These are phyloP conservation scores for Xylariomycetidae sp. DNA, from an alignment of 2,329 filamentous ascomycete species.

Conservation along the genomic window DNA sequence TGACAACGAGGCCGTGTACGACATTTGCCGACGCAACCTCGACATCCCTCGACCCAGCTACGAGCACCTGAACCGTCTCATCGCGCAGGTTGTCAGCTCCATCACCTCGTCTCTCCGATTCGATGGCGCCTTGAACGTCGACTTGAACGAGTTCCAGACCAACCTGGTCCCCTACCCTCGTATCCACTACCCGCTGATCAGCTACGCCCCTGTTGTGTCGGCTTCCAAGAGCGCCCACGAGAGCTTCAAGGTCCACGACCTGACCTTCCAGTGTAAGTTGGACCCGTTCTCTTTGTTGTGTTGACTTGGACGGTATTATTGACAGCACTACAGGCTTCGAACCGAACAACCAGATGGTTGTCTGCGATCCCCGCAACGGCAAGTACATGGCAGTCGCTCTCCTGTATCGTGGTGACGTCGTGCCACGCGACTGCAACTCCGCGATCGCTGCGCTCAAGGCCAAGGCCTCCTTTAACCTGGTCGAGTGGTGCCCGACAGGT, in stretches of 20 bases:
- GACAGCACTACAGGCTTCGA: slow-evolving; percentile 57
- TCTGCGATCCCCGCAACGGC: slow-evolving; percentile 66
- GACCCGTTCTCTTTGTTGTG: background rate
- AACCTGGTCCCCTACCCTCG: slow-evolving; percentile 69
- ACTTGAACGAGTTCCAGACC: slow-evolving; percentile 73
- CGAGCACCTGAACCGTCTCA: slow-evolving; percentile 67
- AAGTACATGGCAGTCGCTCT: slow-evolving; percentile 73
- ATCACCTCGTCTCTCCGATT: slow-evolving; percentile 69
- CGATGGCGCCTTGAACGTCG: slow-evolving; percentile 66
- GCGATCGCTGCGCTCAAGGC: slow-evolving; percentile 63
- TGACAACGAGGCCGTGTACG: slow-evolving; percentile 70
- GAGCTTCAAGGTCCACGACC: slow-evolving; percentile 78
- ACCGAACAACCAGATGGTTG: slow-evolving; percentile 75
- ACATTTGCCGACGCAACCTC: slow-evolving; percentile 67
- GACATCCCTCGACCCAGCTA: slow-evolving; percentile 64
- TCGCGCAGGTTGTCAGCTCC: slow-evolving; percentile 68
- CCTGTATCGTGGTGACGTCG: slow-evolving; percentile 65
- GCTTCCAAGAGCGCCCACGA: slow-evolving; percentile 75
- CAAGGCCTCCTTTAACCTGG: slow-evolving; percentile 66
- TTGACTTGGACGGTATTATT: slow-evolving; percentile 15
- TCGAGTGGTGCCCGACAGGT: slow-evolving; percentile 70
- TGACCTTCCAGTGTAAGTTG: slow-evolving; percentile 65
- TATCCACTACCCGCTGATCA: slow-evolving; percentile 69
- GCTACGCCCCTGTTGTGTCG: slow-evolving; percentile 65
- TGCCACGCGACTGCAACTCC: slow-evolving; percentile 62